Evolutionary conservation across 2,329 filamentous ascomycete species (phyloP).

Genomic region (Fusarium sp.): DNA sequence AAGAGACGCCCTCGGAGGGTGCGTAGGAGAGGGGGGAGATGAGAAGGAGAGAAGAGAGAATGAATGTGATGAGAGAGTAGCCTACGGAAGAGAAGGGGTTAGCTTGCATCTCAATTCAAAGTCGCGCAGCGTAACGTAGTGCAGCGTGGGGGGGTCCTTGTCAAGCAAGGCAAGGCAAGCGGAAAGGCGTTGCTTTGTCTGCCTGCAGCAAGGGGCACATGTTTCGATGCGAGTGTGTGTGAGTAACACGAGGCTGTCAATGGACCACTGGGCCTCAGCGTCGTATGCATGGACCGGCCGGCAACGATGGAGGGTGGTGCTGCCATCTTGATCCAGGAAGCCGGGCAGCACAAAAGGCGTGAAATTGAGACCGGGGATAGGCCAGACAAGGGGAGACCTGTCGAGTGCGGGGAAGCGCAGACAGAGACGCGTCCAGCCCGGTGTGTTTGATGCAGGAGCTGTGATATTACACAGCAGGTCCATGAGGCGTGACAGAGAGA

Average conservation of each 20-base stretch:
- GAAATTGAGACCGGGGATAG: constrained; percentile 25
- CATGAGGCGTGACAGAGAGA: neutral
- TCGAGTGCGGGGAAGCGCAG: constrained; percentile 40
- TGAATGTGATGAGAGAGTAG: constrained; percentile 69
- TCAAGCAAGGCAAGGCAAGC: constrained; percentile 5
- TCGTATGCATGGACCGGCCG: constrained; percentile 15
- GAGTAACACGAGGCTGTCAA: constrained; percentile 37
- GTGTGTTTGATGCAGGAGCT: constrained; percentile 32
- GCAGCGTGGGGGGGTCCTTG: constrained; percentile 28
- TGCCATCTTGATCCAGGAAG: constrained; percentile 37
- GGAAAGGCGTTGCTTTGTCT: constrained; percentile 22
- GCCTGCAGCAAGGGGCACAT: constrained; percentile 28
- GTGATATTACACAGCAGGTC: constrained; percentile 42
- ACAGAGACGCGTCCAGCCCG: constrained; percentile 15
- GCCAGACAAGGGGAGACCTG: constrained; percentile 12
- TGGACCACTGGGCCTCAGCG: constrained; percentile 34
- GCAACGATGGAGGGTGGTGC: constrained; percentile 13
- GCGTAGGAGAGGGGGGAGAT: constrained; percentile 75
- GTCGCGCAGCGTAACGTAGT: constrained; percentile 1
- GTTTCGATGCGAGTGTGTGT: constrained; percentile 28
- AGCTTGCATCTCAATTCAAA: constrained; percentile 28
- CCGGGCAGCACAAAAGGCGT: constrained; percentile 19
- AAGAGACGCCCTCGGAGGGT: constrained; percentile 84
- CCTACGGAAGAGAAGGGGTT: constrained; percentile 54
- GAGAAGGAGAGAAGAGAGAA: constrained; percentile 70